Percentiles rank a stretch among this genome's conserved stretches.
Conservation (phyloP, 495 filamentous ascomycete genomes). For the Talaromyces borbonicus region DNA sequence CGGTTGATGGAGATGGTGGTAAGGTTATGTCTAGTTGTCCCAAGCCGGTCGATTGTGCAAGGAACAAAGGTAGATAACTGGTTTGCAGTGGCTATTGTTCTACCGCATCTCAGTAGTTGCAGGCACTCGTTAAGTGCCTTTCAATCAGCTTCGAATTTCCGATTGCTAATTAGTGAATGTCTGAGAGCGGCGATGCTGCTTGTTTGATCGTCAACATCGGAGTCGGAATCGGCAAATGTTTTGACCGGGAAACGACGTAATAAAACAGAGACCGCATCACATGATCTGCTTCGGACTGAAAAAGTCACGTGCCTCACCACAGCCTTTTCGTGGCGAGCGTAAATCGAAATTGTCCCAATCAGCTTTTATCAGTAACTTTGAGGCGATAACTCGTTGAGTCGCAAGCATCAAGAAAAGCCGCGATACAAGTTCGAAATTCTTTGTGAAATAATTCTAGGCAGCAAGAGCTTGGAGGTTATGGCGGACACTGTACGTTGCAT, state of each 20-base stretch:
- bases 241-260: conserved; percentile 6
- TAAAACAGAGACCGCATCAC: not conserved
- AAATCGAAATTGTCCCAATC: not conserved
- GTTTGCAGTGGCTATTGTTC: too few relatives aligned
- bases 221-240: too few relatives aligned
- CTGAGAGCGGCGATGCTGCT: too few relatives aligned
- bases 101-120: too few relatives aligned
- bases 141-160: too few relatives aligned
- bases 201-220: too few relatives aligned
- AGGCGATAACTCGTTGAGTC: not conserved
- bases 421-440: not conserved
- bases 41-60: too few relatives aligned
- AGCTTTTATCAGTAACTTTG: not conserved
- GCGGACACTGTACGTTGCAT: conserved; percentile 46
- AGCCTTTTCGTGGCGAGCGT: conserved; percentile 3
- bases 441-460: not conserved
- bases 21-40: too few relatives aligned
- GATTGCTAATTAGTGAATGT: too few relatives aligned
- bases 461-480: conserved; percentile 12
- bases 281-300: not conserved
- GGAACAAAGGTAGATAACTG: too few relatives aligned
- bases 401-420: not conserved
- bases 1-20: too few relatives aligned
- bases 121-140: too few relatives aligned
- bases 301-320: not conserved